These are phyloP conservation scores for barley (Hordeum vulgare) DNA, from an alignment of 176 grass and related monocot species.

Conservation along the genomic window MorexV3_pseudomolecules_assembly NC_058519.1:596189681-596190180, in stretches of 20 bases:
- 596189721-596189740: background rate
- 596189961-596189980: constrained; percentile 8
- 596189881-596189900: background rate
- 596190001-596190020: background rate
- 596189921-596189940: constrained; percentile 16
- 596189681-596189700: background rate
- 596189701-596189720: background rate
- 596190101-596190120: constrained; percentile 17
- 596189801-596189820: constrained; percentile 11
- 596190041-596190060: background rate
- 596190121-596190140: constrained; percentile 33
- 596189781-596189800: background rate
- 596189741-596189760: constrained; percentile 29
- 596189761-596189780: constrained; percentile 23
- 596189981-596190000: constrained; percentile 44
- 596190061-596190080: background rate
- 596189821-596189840: constrained; percentile 35
- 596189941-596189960: background rate
- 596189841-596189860: constrained; percentile 28
- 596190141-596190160: constrained; percentile 33
- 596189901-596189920: constrained; percentile 25
- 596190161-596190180: background rate
- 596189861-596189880: constrained; percentile 24
- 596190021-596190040: background rate
- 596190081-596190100: too few species aligned